Evolutionary conservation across 805 yeast genomes (phyloP).

Genomic region (Saccharomycopsis babjevae): DNA sequence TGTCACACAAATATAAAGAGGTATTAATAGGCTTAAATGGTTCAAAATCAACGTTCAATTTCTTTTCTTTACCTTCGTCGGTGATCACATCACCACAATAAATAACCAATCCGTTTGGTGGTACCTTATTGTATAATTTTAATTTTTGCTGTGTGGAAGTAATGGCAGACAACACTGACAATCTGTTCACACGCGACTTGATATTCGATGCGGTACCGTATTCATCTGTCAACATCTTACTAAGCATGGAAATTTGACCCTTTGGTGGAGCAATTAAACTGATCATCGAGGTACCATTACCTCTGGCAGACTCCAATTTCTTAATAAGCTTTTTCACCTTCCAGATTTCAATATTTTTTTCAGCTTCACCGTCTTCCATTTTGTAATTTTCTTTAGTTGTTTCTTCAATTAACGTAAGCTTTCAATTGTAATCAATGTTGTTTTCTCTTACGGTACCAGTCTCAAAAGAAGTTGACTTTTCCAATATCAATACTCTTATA

Average conservation of each 20-base stretch:
- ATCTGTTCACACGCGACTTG: slow-evolving; percentile 93
- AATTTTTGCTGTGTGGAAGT: slow-evolving; percentile 96
- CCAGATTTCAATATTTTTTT: slow-evolving; percentile 97
- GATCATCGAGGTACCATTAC: slow-evolving; percentile 99
- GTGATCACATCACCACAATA: slow-evolving; percentile 98
- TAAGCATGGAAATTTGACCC: slow-evolving; percentile 81
- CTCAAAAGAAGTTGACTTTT: too few species aligned
- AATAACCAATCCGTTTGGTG: slow-evolving; percentile 88
- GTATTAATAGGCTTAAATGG: slow-evolving; percentile 99
- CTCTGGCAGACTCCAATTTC: slow-evolving; percentile 82
- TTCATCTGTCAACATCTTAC: slow-evolving; percentile 93
- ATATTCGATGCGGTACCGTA: slow-evolving; percentile 98
- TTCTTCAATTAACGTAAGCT: too few species aligned
- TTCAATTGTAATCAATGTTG: too few species aligned
- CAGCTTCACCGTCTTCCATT: slow-evolving; percentile 58
- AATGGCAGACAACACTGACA: slow-evolving; percentile 91
- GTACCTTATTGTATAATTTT: slow-evolving; percentile 80
- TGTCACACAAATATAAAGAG: slow-evolving; percentile 91
- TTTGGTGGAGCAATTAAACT: slow-evolving; percentile 92
- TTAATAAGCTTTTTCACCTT: slow-evolving; percentile 92
- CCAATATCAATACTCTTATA: too few species aligned
- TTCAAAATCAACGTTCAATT: slow-evolving; percentile 92
- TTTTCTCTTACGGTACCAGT: too few species aligned
- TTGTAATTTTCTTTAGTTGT: neutral
- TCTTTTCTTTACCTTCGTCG: slow-evolving; percentile 95